Evolutionary conservation across 2,329 filamentous ascomycete genomes (phyloP).

Genomic region (Hypoxylon rubiginosum): DNA sequence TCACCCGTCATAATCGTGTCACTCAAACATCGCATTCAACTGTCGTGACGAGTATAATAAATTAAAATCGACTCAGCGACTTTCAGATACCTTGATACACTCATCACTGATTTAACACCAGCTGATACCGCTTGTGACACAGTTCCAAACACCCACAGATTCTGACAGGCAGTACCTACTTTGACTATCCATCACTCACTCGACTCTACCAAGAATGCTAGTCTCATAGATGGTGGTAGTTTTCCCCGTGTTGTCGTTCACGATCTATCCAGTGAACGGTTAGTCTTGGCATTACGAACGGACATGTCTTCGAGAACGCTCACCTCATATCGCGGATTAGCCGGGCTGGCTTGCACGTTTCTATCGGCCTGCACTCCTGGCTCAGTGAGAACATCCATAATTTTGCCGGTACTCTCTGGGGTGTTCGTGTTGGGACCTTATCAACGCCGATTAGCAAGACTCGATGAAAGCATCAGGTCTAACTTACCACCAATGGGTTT

Average conservation of each 20-base stretch:
- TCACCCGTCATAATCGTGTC: background rate
- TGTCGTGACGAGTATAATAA: background rate
- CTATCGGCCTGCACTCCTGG: constrained; percentile 35
- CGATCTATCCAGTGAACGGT: constrained; percentile 21
- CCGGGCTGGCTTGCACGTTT: constrained; percentile 35
- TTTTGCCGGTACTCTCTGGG: constrained; percentile 32
- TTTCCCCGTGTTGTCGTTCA: constrained; percentile 42
- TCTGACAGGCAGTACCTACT: background rate
- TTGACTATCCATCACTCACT: background rate
- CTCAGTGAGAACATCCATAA: constrained; percentile 39
- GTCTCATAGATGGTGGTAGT: constrained; percentile 34
- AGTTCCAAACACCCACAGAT: background rate
- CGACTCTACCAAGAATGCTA: constrained; percentile 34
- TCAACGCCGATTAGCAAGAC: background rate
- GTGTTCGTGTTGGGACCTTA: constrained; percentile 36
- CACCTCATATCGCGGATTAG: constrained; percentile 40
- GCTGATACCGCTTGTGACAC: background rate
- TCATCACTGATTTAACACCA: constrained; percentile 1
- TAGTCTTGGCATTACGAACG: background rate
- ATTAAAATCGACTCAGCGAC: background rate
- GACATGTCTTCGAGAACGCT: background rate
- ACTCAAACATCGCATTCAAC: background rate
- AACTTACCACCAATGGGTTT: constrained; percentile 39
- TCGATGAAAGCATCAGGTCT: background rate
- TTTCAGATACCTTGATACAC: background rate